phyloP scores from a whole-genome alignment of 768 basidiomycete genomes.

The Russula dissimulans region DNA sequence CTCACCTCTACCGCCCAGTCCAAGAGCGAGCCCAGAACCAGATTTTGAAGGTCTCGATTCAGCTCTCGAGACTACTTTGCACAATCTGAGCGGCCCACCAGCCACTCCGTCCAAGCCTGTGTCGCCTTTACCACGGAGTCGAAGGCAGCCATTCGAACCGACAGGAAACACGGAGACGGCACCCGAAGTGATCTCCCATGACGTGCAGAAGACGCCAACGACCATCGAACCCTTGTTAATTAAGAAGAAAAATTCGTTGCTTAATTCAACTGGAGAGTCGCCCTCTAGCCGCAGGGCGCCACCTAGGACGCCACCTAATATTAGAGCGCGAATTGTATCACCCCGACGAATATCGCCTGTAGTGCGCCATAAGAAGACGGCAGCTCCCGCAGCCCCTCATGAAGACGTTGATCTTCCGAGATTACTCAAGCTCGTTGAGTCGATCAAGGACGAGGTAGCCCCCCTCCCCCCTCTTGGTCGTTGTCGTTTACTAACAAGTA shows the following conservation, averaged over 20 bases:
- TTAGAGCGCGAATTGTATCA: conserved; percentile 20
- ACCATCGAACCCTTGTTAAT: conserved; percentile 72
- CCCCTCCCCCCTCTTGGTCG: conserved; percentile 21
- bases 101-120: conserved; percentile 26
- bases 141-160: conserved; percentile 55
- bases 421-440: conserved; percentile 40
- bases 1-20: conserved; percentile 51
- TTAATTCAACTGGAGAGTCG: conserved; percentile 34
- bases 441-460: conserved; percentile 60
- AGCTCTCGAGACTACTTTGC: conserved; percentile 33
- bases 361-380: conserved; percentile 10
- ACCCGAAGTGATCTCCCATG: conserved; percentile 33
- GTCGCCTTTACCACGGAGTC: conserved; percentile 60
- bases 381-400: not conserved
- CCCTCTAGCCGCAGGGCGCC: conserved; percentile 27
- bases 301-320: conserved; percentile 35
- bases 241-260: conserved; percentile 71
- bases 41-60: conserved; percentile 41
- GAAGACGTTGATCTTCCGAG: conserved; percentile 36
- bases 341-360: conserved; percentile 21
- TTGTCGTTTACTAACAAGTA: conserved; percentile 1
- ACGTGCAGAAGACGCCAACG: conserved; percentile 29
- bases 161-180: conserved; percentile 44
- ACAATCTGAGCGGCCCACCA: conserved; percentile 23
- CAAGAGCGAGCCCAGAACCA: conserved; percentile 28